Base-by-base conservation (phyloP, 2,329 filamentous ascomycete species). In the Xylaria sp. region DNA sequence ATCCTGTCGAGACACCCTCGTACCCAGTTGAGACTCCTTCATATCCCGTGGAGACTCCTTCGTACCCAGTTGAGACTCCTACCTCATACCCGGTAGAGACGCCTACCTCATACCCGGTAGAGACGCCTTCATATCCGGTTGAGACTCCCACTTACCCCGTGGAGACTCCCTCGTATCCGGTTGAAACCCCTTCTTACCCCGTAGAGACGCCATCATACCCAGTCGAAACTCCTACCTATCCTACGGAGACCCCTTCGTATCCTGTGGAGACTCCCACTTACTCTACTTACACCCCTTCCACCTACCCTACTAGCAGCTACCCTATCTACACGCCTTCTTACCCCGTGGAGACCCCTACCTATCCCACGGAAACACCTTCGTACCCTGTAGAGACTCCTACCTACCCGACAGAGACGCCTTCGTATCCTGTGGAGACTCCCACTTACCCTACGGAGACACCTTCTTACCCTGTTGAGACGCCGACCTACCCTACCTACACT, bases 181-280 rank as follows among this genome's bases (percentile, higher is more conserved):
- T 25, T 4, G 28, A 38, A 11, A 51, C 46, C 2, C 59, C 59
- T 40, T 57, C 35, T 21, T 57, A 58, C 7, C 47, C 45, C 15
- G 19, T 37, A 3, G 45, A 23, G 6, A 40, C 56, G 0, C 19
- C 23, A 6, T 33, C 37, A 4, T 55, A 56, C 17, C 43, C 40
- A 15, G 21, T 35, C 3, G 21, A 25, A 4, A 43, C 40, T 12
- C 25, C 46, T 17, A 50, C 23, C 1, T 66, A 65, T 21, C 52
- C 63, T 23, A 47, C 31, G 17, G 28, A 31, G 9, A 31, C 28
- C 9, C 28, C 28, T 31, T 35, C 49, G 3, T 55, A 43, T 33
- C 50, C 60, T 45, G 23, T 14, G 15, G 55, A 47, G 11, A 53
- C 62, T 31, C 35, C 61, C 12, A 45, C 23, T 12, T 65, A 65